Evolutionary conservation across 768 basidiomycete genomes (phyloP).

Genomic region (Boletus barrowsii): DNA sequence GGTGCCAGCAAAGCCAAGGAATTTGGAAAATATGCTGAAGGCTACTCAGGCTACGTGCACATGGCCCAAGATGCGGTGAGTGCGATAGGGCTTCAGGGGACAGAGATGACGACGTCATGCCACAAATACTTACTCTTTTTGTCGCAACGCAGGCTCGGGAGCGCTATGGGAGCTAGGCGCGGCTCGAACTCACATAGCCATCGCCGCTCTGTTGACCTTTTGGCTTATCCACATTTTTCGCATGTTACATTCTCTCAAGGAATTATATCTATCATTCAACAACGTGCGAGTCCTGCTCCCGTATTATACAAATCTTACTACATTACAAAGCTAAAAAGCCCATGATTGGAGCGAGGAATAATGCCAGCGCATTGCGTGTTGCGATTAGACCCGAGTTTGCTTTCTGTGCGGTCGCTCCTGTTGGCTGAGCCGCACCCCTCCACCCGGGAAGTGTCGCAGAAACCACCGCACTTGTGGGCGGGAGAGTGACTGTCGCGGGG

Average conservation of each 20-base stretch:
- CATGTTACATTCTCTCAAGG: conserved; percentile 15
- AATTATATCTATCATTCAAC: conserved; percentile 18
- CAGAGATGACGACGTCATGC: conserved; percentile 17
- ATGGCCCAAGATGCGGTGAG: conserved; percentile 71
- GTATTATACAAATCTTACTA: neutral
- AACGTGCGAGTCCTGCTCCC: neutral
- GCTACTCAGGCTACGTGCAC: conserved; percentile 65
- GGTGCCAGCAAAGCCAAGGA: conserved; percentile 93
- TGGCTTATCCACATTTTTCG: conserved; percentile 14
- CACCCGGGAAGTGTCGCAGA: conserved; percentile 52
- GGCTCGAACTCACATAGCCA: conserved; percentile 12
- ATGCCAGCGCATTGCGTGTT: conserved; percentile 19
- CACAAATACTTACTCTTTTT: conserved; percentile 25
- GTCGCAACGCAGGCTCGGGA: conserved; percentile 33
- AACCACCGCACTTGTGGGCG: conserved; percentile 63
- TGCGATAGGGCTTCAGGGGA: conserved; percentile 19
- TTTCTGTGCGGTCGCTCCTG: conserved; percentile 16
- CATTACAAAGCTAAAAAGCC: conserved; percentile 25
- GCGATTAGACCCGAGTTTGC: conserved; percentile 19
- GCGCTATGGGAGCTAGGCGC: conserved; percentile 32
- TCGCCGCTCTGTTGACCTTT: conserved; percentile 5
- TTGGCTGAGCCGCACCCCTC: conserved; percentile 11
- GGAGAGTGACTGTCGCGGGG: conserved; percentile 46
- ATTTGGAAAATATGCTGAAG: conserved; percentile 66
- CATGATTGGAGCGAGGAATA: conserved; percentile 28